Conservation (phyloP, 345 rosid genomes). For the Eucalyptus caleyi region DNA sequence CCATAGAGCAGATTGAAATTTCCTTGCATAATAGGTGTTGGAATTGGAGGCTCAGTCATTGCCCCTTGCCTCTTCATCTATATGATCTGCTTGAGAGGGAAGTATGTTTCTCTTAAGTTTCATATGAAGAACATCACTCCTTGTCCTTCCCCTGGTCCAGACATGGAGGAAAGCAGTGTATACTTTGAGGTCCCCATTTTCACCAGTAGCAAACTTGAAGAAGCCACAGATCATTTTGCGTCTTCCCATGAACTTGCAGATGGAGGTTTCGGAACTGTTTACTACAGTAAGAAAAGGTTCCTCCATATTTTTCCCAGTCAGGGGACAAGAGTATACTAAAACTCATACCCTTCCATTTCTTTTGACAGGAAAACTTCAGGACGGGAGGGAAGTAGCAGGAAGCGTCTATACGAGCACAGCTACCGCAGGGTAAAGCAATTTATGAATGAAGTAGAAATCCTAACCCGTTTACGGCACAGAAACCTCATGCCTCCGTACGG, state of each 20-base stretch:
- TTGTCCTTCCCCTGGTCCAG: conserved; percentile 10
- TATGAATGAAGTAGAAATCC: conserved; percentile 14
- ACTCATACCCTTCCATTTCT: background rate
- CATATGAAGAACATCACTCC: background rate
- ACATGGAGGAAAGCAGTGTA: conserved; percentile 10
- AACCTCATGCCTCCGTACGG: conserved; percentile 13
- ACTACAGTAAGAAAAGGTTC: conserved; percentile 20
- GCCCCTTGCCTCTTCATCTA: background rate
- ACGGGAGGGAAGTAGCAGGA: conserved; percentile 18
- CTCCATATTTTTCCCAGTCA: background rate
- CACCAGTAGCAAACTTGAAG: conserved; percentile 29
- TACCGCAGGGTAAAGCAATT: conserved; percentile 3
- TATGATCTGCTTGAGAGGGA: background rate
- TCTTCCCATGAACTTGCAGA: conserved; percentile 30
- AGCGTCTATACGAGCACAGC: conserved; percentile 8
- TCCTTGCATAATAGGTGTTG: background rate
- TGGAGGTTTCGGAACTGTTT: conserved; percentile 59
- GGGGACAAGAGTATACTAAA: background rate
- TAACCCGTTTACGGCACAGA: conserved; percentile 10
- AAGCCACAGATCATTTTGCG: conserved; percentile 36
- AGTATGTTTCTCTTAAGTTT: background rate
- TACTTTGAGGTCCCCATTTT: conserved; percentile 38
- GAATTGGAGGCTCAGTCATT: conserved; percentile 10
- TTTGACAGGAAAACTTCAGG: conserved; percentile 5
- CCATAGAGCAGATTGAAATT: background rate